Base-by-base conservation (phyloP, 2,329 filamentous ascomycete genomes). In the Xylariales sp. region DNA sequence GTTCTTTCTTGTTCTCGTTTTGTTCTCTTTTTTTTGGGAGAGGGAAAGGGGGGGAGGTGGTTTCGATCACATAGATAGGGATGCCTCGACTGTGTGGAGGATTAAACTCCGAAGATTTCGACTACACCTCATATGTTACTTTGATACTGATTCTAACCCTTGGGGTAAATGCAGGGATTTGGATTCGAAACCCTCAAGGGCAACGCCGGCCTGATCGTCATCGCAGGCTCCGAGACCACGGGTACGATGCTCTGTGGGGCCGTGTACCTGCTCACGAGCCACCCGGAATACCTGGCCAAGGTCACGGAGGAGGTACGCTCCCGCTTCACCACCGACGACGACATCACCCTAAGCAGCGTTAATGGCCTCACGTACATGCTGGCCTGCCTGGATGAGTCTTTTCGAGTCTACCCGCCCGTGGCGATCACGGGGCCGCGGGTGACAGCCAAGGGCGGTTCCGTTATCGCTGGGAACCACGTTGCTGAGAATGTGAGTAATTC, bases 401-500 rank as follows among this genome's bases (percentile, higher is more conserved):
- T 71, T 13, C 58, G 67, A 5, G 48, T 68, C 27, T 70, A 67
- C 39, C 65, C 67, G n/a, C 53, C 53, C 5, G 51, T 57, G 0
- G 41, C 47, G 17, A 33, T 33, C 30, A 5, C n/a, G 17, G 30
- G 12, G 17, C 30, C 30, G 6, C n/a, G 30, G 17, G 29, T 31
- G n/a, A 17, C 17, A 17, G 5, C 29, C 13, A 7, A 31, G 29
- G 29, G 23, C 2, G 29, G 29, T 8, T 15, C 16, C 8, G 30
- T 18, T 18, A 16, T 16, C 20, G 4, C 4, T 12, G 30, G 30
- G 16, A 12, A 18, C 16, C 6, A 15, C 16, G 4, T 33, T 15
- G 10, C 30, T 33, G 30, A 5, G 16, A 19, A 19, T 11, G 16
- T 16, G 20, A 33, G 16, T 18, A 17, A 5, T 8, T 10, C 17